These are phyloP conservation scores for Cercospora sp. DNA, from an alignment of 2,329 filamentous ascomycete genomes.

Conservation along the genomic window DNA sequence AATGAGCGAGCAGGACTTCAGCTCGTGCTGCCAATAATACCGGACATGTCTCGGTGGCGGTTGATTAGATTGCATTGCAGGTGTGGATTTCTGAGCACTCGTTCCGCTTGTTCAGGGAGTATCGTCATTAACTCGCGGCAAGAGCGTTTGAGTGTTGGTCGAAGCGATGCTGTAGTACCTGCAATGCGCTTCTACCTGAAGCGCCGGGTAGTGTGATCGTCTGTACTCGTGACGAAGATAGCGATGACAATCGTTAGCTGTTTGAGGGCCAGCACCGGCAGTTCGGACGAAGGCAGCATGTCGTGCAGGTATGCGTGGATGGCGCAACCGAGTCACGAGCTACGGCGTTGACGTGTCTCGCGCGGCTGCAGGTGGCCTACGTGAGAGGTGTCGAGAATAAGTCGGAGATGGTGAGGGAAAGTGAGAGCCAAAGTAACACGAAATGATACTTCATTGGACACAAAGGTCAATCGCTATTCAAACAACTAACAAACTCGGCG, in stretches of 20 bases:
- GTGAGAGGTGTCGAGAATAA: neutral
- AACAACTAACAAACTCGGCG: conserved; percentile 18
- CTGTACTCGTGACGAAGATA: neutral
- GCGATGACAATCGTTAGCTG: neutral
- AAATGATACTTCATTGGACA: conserved; percentile 15
- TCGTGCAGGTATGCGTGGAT: conserved; percentile 3
- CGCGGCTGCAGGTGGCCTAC: neutral
- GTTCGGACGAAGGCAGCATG: conserved; percentile 1
- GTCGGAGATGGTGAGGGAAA: neutral
- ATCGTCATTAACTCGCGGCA: neutral
- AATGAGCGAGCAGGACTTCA: neutral
- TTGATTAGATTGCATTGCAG: neutral
- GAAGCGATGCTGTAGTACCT: conserved; percentile 1
- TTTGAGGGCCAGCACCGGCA: neutral
- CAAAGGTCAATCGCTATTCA: conserved; percentile 16
- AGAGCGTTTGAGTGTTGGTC: neutral
- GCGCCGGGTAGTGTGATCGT: neutral
- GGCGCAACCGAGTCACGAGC: conserved; percentile 1
- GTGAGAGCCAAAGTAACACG: neutral
- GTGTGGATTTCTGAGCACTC: neutral
- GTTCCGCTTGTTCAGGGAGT: neutral
- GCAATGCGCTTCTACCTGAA: neutral
- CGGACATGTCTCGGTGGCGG: conserved; percentile 1
- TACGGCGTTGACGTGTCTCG: neutral
- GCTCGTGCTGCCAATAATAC: conserved; percentile 6